These are phyloP conservation scores for Botryotinia convoluta DNA, from an alignment of 2,329 filamentous ascomycete genomes.

Conservation along the genomic window DNA sequence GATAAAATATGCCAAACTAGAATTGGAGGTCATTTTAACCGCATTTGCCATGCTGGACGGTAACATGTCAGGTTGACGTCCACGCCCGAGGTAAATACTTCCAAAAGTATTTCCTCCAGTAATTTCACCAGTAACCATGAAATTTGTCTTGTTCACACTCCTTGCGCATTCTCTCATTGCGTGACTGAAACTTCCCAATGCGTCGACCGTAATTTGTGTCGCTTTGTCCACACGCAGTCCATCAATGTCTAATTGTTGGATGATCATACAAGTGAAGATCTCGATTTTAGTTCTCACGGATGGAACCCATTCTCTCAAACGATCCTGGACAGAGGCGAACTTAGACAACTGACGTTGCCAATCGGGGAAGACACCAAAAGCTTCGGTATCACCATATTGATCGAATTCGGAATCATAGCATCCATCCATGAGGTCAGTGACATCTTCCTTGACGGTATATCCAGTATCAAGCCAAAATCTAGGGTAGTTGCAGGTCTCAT, in stretches of 20 bases:
- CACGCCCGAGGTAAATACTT: slow-evolving; percentile 60
- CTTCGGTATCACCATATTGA: slow-evolving; percentile 51
- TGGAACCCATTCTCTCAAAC: slow-evolving; percentile 61
- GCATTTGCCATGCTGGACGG: slow-evolving; percentile 48
- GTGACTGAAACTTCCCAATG: slow-evolving; percentile 56
- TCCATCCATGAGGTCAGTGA: slow-evolving; percentile 48
- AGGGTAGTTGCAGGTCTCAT: slow-evolving; percentile 55
- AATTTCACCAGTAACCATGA: slow-evolving; percentile 63
- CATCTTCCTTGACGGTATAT: slow-evolving; percentile 40
- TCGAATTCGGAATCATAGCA: slow-evolving; percentile 65
- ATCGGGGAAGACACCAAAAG: slow-evolving; percentile 61
- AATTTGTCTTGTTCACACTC: slow-evolving; percentile 58
- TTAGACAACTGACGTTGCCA: slow-evolving; percentile 64
- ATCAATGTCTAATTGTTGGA: slow-evolving; percentile 62
- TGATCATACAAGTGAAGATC: slow-evolving; percentile 61
- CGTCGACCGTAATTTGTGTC: slow-evolving; percentile 60
- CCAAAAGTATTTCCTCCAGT: slow-evolving; percentile 60
- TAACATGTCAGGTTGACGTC: slow-evolving; percentile 54
- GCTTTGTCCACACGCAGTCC: slow-evolving; percentile 67
- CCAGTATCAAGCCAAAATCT: slow-evolving; percentile 61
- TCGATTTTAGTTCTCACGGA: slow-evolving; percentile 56
- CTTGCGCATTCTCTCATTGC: slow-evolving; percentile 56
- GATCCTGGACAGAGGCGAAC: slow-evolving; percentile 66
- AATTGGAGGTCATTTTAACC: slow-evolving; percentile 46
- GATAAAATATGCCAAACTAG: slow-evolving; percentile 48